Evolutionary conservation across 2,329 filamentous ascomycete genomes (phyloP).

Genomic region (Calonectria ilicicola): DNA sequence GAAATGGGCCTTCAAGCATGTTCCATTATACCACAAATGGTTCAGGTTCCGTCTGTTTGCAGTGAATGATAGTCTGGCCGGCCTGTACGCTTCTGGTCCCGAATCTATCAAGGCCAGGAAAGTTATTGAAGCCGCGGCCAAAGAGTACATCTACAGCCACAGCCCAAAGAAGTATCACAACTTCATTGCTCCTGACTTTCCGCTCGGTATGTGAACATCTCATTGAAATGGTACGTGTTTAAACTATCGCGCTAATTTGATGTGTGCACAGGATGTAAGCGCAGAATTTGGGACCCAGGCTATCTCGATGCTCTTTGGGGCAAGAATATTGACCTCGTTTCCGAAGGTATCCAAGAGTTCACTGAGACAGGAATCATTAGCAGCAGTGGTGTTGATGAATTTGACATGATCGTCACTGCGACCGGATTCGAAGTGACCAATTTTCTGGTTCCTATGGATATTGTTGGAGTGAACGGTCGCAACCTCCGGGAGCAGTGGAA

Average conservation of each 20-base stretch:
- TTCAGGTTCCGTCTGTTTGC: slow-evolving; percentile 2
- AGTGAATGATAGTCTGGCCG: slow-evolving; percentile 3
- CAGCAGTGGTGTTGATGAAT: slow-evolving; percentile 16
- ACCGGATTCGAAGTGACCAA: slow-evolving; percentile 42
- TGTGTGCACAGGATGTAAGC: slow-evolving; percentile 37
- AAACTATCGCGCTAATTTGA: neutral
- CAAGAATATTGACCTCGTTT: slow-evolving; percentile 12
- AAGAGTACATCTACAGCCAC: slow-evolving; percentile 15
- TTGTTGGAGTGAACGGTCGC: slow-evolving; percentile 36
- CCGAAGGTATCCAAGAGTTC: slow-evolving; percentile 16
- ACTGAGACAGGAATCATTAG: slow-evolving; percentile 20
- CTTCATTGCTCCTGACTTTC: slow-evolving; percentile 41
- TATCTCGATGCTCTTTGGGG: slow-evolving; percentile 15
- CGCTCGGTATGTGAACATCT: slow-evolving; percentile 27
- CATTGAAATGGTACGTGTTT: neutral
- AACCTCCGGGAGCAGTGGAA: slow-evolving; percentile 43
- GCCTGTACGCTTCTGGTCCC: neutral
- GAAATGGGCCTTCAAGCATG: neutral
- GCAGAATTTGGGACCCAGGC: slow-evolving; percentile 44
- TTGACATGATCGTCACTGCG: slow-evolving; percentile 20
- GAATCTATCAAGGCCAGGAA: neutral
- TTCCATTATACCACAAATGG: slow-evolving; percentile 2
- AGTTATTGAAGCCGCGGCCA: neutral
- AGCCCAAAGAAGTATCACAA: slow-evolving; percentile 41
- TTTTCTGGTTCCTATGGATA: slow-evolving; percentile 42